phyloP scores from a whole-genome alignment of 495 filamentous ascomycete genomes.

The Sphaerosporella brunnea region DNA sequence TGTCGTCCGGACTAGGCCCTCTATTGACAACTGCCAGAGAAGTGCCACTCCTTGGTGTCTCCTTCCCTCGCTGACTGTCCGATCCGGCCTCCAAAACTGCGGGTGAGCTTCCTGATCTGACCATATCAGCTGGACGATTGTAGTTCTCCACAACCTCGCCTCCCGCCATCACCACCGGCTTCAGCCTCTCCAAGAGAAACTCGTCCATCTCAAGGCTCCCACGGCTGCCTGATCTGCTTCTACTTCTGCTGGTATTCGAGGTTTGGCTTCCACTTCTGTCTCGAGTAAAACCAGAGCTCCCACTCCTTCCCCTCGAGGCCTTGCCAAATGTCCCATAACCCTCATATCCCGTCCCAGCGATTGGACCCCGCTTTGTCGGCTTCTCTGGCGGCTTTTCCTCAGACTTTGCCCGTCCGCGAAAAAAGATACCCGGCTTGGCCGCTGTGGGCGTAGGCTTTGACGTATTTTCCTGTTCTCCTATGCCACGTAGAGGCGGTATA shows the following conservation, averaged over 20 bases:
- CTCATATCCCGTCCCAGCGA: slow-evolving; percentile 88
- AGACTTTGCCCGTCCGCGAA: slow-evolving; percentile 9
- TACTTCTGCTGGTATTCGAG: slow-evolving; percentile 43
- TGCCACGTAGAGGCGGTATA: slow-evolving; percentile 5
- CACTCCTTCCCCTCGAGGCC: slow-evolving; percentile 32
- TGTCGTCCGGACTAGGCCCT: background rate
- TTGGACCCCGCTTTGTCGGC: slow-evolving; percentile 56
- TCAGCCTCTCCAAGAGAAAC: slow-evolving; percentile 58
- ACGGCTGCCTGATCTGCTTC: slow-evolving; percentile 37
- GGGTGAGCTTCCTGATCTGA: slow-evolving; percentile 22
- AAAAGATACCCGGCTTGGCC: slow-evolving; percentile 18
- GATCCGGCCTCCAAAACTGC: slow-evolving; percentile 20
- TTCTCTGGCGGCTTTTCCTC: slow-evolving; percentile 32
- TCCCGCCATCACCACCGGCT: slow-evolving; percentile 74
- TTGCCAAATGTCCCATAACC: slow-evolving; percentile 64
- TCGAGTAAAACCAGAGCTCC: slow-evolving; percentile 33
- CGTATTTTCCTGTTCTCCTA: slow-evolving; percentile 9
- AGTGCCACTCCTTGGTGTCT: slow-evolving; percentile 20
- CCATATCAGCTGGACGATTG: slow-evolving; percentile 37
- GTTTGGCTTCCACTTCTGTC: slow-evolving; percentile 36
- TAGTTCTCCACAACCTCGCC: slow-evolving; percentile 44
- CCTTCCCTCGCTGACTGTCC: slow-evolving; percentile 33
- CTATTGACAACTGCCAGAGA: slow-evolving; percentile 13
- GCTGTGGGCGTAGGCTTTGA: slow-evolving; percentile 18
- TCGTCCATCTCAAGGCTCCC: slow-evolving; percentile 37